A percentile compares a stretch with the other conserved stretches of the same genome.
Conservation (phyloP, 1,284 basidiomycete species). For the Ustilago nuda region DNA sequence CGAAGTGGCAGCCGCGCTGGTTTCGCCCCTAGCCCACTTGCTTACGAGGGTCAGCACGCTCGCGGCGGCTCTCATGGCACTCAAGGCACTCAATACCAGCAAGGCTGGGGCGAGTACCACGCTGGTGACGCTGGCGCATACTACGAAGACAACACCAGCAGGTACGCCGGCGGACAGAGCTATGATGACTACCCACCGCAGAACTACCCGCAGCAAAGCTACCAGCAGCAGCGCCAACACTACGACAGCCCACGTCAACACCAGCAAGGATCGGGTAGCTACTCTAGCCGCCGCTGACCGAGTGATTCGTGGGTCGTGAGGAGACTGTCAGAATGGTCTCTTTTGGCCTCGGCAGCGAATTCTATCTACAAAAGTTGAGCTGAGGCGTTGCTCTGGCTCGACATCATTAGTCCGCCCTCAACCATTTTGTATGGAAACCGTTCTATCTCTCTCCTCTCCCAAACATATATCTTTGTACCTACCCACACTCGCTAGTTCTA, state of each 20-base stretch:
- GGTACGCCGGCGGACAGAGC: constrained; percentile 38
- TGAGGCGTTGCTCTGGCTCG: constrained; percentile 5
- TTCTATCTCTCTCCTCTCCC: background rate
- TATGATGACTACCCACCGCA: constrained; percentile 43
- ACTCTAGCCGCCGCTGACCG: constrained; percentile 24
- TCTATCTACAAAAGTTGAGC: constrained; percentile 4
- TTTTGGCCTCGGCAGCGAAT: background rate
- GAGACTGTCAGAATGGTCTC: background rate
- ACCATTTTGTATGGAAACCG: background rate
- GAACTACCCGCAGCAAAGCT: constrained; percentile 23
- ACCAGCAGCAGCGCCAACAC: constrained; percentile 35
- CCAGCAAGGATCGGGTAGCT: constrained; percentile 18
- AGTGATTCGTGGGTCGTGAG: background rate
- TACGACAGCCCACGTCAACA: constrained; percentile 35
- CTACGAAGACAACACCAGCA: constrained; percentile 55
- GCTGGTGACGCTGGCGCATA: constrained; percentile 61
- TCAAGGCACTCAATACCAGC: constrained; percentile 36
- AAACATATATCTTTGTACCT: background rate
- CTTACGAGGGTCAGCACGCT: constrained; percentile 36
- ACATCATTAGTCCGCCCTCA: background rate
- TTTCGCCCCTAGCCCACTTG: constrained; percentile 40
- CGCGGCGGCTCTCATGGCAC: constrained; percentile 20
- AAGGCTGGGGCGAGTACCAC: constrained; percentile 64
- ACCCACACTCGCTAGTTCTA: constrained; percentile 4
- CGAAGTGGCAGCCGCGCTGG: constrained; percentile 40